Conservation (phyloP, 176 grass and related monocot species). For the Aegilops sharonensis region DNA sequence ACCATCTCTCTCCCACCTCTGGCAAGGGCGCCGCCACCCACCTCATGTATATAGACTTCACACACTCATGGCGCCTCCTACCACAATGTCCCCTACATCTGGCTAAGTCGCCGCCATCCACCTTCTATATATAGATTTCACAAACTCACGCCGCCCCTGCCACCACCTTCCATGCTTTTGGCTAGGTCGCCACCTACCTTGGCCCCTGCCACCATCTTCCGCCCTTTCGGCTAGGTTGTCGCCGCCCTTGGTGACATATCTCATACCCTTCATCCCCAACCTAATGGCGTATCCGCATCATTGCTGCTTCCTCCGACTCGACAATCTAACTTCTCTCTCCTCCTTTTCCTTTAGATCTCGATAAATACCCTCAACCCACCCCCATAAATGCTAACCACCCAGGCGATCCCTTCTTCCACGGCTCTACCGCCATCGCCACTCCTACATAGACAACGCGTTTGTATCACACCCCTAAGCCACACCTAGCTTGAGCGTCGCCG, state of each 20-base stretch:
- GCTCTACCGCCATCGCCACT: background rate
- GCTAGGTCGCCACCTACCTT: background rate
- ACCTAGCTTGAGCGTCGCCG: background rate
- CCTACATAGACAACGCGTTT: background rate
- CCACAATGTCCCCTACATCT: background rate
- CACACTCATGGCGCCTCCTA: background rate
- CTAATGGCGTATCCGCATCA: background rate
- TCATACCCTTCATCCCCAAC: background rate
- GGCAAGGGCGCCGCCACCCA: background rate
- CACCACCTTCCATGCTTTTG: background rate
- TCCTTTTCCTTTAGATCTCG: background rate
- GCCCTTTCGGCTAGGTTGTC: too few relatives aligned
- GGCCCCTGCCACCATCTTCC: background rate
- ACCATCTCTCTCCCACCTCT: too few relatives aligned
- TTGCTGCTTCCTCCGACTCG: background rate
- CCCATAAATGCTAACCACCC: background rate
- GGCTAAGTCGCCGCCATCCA: background rate
- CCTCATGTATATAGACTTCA: background rate
- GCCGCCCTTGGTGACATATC: background rate
- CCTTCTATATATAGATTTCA: background rate
- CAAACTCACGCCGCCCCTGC: background rate
- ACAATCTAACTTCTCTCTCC: background rate
- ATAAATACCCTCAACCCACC: background rate
- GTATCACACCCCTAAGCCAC: background rate
- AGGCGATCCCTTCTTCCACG: background rate